Evolutionary conservation across 192 early-diverging fungal genomes (phyloP).

Genomic region (Entrophospora sp.): DNA sequence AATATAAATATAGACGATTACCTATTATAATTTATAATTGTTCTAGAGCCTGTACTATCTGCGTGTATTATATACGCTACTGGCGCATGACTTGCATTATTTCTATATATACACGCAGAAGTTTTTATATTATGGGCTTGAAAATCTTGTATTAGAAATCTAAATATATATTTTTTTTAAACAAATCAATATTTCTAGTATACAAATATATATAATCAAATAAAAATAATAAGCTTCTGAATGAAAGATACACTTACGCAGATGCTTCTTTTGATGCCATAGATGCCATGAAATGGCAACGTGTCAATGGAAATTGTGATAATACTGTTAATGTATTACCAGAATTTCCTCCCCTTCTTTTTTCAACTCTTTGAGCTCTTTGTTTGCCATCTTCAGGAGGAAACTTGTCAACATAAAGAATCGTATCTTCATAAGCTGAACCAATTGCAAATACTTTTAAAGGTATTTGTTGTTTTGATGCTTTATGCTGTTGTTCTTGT

Average conservation of each 20-base stretch:
- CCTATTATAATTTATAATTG: constrained; percentile 55
- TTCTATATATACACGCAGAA: constrained; percentile 34
- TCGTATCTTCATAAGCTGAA: constrained; percentile 52
- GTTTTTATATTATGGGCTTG: constrained; percentile 38
- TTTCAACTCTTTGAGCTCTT: constrained; percentile 45
- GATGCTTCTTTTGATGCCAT: constrained; percentile 38
- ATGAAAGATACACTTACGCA: constrained; percentile 24
- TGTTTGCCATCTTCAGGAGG: constrained; percentile 55
- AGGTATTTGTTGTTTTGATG: neutral
- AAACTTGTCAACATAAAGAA: constrained; percentile 49
- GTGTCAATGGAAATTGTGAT: constrained; percentile 35
- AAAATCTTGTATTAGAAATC: constrained; percentile 27
- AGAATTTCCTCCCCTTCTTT: constrained; percentile 55
- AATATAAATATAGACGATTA: neutral
- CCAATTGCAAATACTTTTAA: constrained; percentile 30
- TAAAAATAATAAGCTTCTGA: neutral
- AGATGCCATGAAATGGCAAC: constrained; percentile 42
- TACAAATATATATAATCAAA: neutral
- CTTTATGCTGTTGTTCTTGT: no score
- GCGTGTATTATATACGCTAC: constrained; percentile 58
- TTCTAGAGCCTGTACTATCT: constrained; percentile 38
- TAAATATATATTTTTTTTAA: neutral
- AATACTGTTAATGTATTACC: constrained; percentile 50
- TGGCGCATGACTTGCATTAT: constrained; percentile 27
- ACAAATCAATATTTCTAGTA: neutral